Evolutionary conservation across 208 protist genomes (phyloP), one percentile per base, ranked within the genome.

Genomic region (Phytomonas francai): DNA sequence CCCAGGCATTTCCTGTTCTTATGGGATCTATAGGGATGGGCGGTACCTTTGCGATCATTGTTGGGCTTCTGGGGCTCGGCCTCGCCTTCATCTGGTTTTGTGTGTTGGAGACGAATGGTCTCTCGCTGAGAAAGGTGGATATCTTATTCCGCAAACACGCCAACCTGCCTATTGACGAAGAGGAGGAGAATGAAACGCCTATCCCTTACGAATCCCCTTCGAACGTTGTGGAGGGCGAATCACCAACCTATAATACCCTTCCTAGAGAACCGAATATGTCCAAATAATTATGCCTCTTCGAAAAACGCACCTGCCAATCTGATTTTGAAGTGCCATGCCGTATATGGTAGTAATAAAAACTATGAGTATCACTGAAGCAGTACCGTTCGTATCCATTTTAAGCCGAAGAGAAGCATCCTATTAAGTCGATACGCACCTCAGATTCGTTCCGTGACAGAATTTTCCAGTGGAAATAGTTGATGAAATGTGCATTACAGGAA

Each of bases 91-190:
- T 97, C 31, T 92, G 83, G 70, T 89, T 92, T 62, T 92, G 88
- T 66, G 81, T 85, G 16, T 86, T 95, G 22, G 91, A 97, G 76
- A 97, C 91, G 25, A 96, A 94, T 67, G 88, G 87, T 3, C 69
- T 92, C 0, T 74, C 89, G 25, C 82, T 97, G 64, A 87, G 95
- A 78, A 73, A 94, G 73, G 89, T 97, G 66, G 86, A 95, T 63
- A 81, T 87, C 36, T 70, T 91, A 54, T 94, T 94, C 74, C 75
- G 79, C 68, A 66, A 71, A 60, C 78, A 79, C 32, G 84, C 84
- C 2, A 81, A 81, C 36, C 59, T 89, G 56, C 72, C 74, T 66
- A 66, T 74, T 27, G 75, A 64, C 19, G 77, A 80, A 31, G 57
- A 36, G 63, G 56, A 69, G 27, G 45, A 73, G 57, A 45, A 36